Evolutionary conservation across 768 basidiomycete species (phyloP).

Genomic region (Termitomyces eurrhizus): DNA sequence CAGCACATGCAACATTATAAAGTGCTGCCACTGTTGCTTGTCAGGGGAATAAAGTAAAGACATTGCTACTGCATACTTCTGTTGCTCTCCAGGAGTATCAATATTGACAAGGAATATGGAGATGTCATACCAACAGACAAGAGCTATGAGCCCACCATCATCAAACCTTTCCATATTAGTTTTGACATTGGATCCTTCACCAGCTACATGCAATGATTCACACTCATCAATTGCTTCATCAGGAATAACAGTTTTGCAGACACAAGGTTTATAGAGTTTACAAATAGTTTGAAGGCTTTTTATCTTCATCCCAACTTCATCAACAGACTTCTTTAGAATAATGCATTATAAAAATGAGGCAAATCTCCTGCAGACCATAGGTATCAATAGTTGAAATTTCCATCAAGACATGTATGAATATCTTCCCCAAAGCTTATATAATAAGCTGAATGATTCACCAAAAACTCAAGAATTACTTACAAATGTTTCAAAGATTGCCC

Average conservation of each 20-base stretch:
- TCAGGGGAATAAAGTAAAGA: no score
- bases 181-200: no score
- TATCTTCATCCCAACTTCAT: conserved; percentile 26
- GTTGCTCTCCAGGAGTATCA: conserved; percentile 16
- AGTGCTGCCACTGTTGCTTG: no score
- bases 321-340: conserved; percentile 29
- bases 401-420: conserved; percentile 32
- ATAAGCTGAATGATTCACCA: not conserved
- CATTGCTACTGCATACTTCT: no score
- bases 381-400: conserved; percentile 38
- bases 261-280: not conserved
- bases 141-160: conserved; percentile 21
- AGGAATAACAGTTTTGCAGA: not conserved
- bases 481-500: conserved; percentile 10
- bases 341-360: conserved; percentile 18
- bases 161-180: no score
- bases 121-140: conserved; percentile 35
- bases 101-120: conserved; percentile 33
- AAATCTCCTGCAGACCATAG: conserved; percentile 14
- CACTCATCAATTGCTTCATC: no score
- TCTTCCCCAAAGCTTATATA: conserved; percentile 22
- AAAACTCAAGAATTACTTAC: not conserved
- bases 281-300: conserved; percentile 9
- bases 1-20: no score
- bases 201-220: no score